A percentile compares a stretch with the other conserved stretches of the same genome.
Evolutionary conservation across 2,329 filamentous ascomycete species (phyloP).

Genomic region (Paramyrothecium roridum): DNA sequence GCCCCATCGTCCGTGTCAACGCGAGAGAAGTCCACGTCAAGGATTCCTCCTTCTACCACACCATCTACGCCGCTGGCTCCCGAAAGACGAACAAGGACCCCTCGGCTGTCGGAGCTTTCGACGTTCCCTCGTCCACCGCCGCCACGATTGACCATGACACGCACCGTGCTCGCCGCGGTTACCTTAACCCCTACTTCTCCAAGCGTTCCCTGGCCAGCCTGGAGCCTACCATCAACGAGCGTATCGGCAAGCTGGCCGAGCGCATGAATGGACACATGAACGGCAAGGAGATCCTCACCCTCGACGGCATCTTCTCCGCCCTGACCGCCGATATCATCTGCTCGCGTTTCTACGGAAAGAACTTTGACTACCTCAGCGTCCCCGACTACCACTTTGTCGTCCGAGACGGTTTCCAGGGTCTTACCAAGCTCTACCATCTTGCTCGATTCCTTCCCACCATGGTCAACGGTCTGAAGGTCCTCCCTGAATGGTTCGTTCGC

Average conservation of each 20-base stretch:
- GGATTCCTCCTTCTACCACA: constrained; percentile 19
- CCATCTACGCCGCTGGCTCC: constrained; percentile 15
- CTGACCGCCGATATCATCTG: constrained; percentile 15
- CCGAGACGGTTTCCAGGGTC: constrained; percentile 4
- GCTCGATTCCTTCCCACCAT: constrained; percentile 9
- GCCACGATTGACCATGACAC: constrained; percentile 9
- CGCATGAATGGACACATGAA: constrained; percentile 4
- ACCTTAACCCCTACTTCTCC: constrained; percentile 19
- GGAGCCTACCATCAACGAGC: constrained; percentile 12
- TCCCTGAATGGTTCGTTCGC: constrained; percentile 3
- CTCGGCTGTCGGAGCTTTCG: constrained; percentile 3
- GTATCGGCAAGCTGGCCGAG: constrained; percentile 5
- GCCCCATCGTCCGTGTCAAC: constrained; percentile 29
- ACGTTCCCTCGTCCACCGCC: constrained; percentile 5
- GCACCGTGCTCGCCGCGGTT: constrained; percentile 8
- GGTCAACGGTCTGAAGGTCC: constrained; percentile 2
- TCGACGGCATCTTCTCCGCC: constrained; percentile 14
- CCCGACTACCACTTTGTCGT: constrained; percentile 7
- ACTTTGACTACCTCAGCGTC: constrained; percentile 9
- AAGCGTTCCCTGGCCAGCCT: constrained; percentile 12
- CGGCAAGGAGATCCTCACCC: background rate
- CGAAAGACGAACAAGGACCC: constrained; percentile 7
- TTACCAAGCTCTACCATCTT: constrained; percentile 6
- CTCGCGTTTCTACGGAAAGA: constrained; percentile 10
- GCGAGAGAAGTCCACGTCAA: constrained; percentile 27